These are phyloP conservation scores for Gliomastix tumulicola DNA, from an alignment of 2,329 filamentous ascomycete genomes.

Conservation along the genomic window DNA sequence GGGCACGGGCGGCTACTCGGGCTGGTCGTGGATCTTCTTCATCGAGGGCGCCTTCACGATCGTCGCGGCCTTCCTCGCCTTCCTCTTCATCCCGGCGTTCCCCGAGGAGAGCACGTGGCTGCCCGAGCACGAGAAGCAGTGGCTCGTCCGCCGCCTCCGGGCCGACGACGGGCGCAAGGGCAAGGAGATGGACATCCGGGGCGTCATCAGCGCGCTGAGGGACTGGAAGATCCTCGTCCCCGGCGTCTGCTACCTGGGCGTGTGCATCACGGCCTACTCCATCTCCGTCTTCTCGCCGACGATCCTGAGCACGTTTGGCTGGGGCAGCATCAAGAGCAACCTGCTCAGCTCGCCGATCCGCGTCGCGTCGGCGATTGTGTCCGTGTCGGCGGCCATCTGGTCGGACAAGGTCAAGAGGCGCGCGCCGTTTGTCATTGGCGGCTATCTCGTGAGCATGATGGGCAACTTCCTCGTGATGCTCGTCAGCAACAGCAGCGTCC, in stretches of 20 bases:
- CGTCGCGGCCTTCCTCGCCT: slow-evolving; percentile 7
- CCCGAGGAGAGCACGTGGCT: slow-evolving; percentile 9
- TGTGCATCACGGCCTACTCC: slow-evolving; percentile 18
- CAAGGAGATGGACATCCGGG: slow-evolving; percentile 12
- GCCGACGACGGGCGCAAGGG: slow-evolving; percentile 8
- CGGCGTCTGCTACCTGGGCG: slow-evolving; percentile 13
- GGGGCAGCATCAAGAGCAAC: slow-evolving; percentile 20
- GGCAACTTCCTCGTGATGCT: slow-evolving; percentile 25
- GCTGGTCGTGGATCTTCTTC: slow-evolving; percentile 15
- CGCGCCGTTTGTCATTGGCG: slow-evolving; percentile 12
- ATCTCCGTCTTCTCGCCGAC: slow-evolving; percentile 23
- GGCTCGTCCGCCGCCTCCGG: slow-evolving; percentile 9
- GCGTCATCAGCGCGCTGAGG: slow-evolving; percentile 47
- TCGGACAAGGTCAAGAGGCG: slow-evolving; percentile 15
- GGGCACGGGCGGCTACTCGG: slow-evolving; percentile 10
- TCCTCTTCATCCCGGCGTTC: slow-evolving; percentile 11
- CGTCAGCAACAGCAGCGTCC: slow-evolving; percentile 10
- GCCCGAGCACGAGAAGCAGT: slow-evolving; percentile 9
- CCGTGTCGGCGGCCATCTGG: slow-evolving; percentile 12
- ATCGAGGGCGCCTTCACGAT: slow-evolving; percentile 11
- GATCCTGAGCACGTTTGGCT: slow-evolving; percentile 23
- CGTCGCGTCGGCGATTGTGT: slow-evolving; percentile 22
- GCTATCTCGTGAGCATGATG: slow-evolving; percentile 12
- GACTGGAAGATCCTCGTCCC: slow-evolving; percentile 41
- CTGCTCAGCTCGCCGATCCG: slow-evolving; percentile 18